Evolutionary conservation across 176 grass and related monocot genomes (phyloP).

Genomic region (Bolboschoenus planiculmis): DNA sequence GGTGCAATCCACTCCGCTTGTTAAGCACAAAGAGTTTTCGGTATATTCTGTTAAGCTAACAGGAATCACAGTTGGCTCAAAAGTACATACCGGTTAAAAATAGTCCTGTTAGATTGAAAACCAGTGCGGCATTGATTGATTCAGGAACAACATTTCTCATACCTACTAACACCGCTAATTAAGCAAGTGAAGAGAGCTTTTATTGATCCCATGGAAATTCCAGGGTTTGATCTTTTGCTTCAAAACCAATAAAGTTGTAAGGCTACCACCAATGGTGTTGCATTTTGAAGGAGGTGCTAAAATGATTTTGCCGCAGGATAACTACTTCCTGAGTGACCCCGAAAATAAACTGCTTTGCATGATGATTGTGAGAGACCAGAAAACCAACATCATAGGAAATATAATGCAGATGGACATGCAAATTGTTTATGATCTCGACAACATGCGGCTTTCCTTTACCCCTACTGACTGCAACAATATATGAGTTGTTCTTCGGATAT

Average conservation of each 20-base stretch:
- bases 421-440: constrained; percentile 10
- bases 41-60: constrained; percentile 11
- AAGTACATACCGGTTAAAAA: not conserved
- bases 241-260: not conserved
- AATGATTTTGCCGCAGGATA: not conserved
- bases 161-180: not conserved
- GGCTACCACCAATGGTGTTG: not conserved
- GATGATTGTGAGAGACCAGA: not conserved
- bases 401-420: not conserved
- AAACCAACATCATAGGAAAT: not conserved
- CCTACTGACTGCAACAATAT: not conserved
- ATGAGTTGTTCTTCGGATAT: not conserved
- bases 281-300: not conserved
- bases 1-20: constrained; percentile 2
- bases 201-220: not conserved
- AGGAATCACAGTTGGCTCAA: constrained; percentile 3
- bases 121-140: not conserved
- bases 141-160: not conserved
- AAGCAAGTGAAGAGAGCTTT: not conserved
- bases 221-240: constrained; percentile 21
- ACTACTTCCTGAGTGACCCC: not conserved
- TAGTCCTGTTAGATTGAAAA: constrained; percentile 7
- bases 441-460: not conserved
- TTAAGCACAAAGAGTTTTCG: not conserved
- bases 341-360: not conserved